A percentile compares a stretch with the other conserved stretches of the same genome.
phyloP scores from a whole-genome alignment of 306 rosid genomes.

The Adenanthera pavonina region DNA sequence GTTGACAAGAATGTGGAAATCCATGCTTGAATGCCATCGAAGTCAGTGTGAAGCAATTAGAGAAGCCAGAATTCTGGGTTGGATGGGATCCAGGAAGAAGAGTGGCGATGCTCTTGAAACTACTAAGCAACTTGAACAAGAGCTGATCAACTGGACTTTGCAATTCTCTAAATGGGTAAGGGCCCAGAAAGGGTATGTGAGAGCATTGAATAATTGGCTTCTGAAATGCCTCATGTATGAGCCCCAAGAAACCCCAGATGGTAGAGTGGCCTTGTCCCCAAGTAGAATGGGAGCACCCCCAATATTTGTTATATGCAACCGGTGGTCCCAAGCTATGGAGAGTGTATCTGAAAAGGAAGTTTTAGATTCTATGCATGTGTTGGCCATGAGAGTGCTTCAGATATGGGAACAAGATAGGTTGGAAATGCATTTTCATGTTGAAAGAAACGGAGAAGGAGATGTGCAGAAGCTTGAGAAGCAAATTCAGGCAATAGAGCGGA shows the following conservation, averaged over 20 bases:
- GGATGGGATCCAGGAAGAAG: slow-evolving; percentile 74
- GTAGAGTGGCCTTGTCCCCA: slow-evolving; percentile 85
- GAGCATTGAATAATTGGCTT: slow-evolving; percentile 88
- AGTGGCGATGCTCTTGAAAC: slow-evolving; percentile 65
- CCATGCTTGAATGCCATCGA: slow-evolving; percentile 92
- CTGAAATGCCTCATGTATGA: slow-evolving; percentile 77
- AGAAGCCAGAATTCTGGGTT: slow-evolving; percentile 82
- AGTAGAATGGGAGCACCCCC: slow-evolving; percentile 90
- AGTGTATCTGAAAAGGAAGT: slow-evolving; percentile 88
- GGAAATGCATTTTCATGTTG: slow-evolving; percentile 63
- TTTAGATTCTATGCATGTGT: slow-evolving; percentile 72
- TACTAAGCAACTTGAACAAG: slow-evolving; percentile 73
- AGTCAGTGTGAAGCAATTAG: slow-evolving; percentile 76
- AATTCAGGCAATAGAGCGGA: slow-evolving; percentile 76
- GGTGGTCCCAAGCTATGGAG: slow-evolving; percentile 93
- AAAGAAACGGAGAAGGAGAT: slow-evolving; percentile 69
- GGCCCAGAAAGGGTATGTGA: slow-evolving; percentile 83
- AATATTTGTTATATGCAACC: slow-evolving; percentile 88
- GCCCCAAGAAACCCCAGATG: slow-evolving; percentile 88
- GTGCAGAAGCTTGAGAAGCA: slow-evolving; percentile 84
- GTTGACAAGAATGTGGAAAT: slow-evolving; percentile 89
- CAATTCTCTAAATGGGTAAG: slow-evolving; percentile 82
- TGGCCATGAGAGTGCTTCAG: slow-evolving; percentile 70
- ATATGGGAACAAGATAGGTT: slow-evolving; percentile 84
- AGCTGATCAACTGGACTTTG: slow-evolving; percentile 84